Conservation (phyloP, 345 rosid genomes). For the Populus alba region DNA sequence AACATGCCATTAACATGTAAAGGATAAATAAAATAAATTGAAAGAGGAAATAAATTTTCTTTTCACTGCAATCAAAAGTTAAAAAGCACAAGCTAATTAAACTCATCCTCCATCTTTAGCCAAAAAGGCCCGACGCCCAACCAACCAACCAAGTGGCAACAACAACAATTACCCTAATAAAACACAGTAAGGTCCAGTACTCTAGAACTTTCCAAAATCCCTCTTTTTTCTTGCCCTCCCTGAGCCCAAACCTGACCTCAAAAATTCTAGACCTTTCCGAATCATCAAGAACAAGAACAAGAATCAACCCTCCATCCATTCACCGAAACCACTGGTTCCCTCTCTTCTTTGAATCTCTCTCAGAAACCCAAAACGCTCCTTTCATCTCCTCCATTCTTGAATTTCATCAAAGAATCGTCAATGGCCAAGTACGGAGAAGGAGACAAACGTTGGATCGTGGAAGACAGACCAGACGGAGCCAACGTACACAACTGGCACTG, state of each 20-base stretch:
- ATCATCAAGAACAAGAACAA: too few species aligned
- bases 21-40: too few species aligned
- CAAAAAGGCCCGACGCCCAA: too few species aligned
- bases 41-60: too few species aligned
- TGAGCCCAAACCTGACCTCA: background rate
- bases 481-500: slow-evolving; percentile 99
- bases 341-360: background rate
- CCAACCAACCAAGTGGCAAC: background rate
- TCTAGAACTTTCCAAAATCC: slow-evolving; percentile 8
- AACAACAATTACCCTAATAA: background rate
- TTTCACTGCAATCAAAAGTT: too few species aligned
- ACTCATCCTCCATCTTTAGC: too few species aligned
- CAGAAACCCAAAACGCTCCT: background rate
- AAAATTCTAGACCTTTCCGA: background rate
- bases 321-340: background rate
- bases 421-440: slow-evolving; percentile 98
- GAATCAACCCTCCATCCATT: background rate
- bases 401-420: background rate
- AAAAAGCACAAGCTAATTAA: too few species aligned
- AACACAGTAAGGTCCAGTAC: background rate
- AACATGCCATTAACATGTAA: too few species aligned
- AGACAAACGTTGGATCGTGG: slow-evolving; percentile 98
- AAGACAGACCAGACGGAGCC: slow-evolving; percentile 92
- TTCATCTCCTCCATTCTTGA: background rate
- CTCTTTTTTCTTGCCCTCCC: background rate